Evolutionary conservation across 805 yeast genomes (phyloP), one percentile per base, ranked within the genome.

Genomic region (Torulaspora franciscae): DNA sequence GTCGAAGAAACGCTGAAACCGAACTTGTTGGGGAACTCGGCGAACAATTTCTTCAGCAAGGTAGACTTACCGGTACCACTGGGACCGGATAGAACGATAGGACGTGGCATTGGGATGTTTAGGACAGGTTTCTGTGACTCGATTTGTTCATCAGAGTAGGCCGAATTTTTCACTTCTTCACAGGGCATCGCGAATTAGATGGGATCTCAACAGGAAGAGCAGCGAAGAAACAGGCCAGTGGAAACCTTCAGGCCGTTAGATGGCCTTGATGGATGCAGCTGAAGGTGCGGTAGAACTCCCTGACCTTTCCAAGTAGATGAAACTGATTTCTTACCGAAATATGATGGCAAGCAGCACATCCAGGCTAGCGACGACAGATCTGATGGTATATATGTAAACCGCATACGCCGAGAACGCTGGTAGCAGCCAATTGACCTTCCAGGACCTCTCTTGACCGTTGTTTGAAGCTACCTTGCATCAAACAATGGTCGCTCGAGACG

Each of bases 41-140:
- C 89, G 62, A 93, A 85, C 53, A 93, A 74, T 65, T 82, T 84
- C 71, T 93, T 89, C 64, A 93, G 74, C 44, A 93, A 74, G 9
- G 99, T 93, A 54, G 97, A 88, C 69, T 93, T 93, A 52, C 99
- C 99, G 30, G 97, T 76, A 57, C 80, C 96, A 41, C 96, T 87
- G 45, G 99, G 99, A 55, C 99, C 99, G 33, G 96, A 89, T 50
- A 93, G 77, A 52, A 93, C 97, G 53, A 93, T 83, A 41, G 97
- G 98, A 68, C 93, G 86, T 36, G 65, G 50, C 67, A 64, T 64
- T 26, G 30, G 27, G 41, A 14, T 24, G 6, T 13, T 17, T 28
- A 11, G 13, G 13, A 28, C 17, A 14, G 40, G 27, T 4, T 19
- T 14, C 13, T 38, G 33, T 38, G 34, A 28, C 24, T 28, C 15